phyloP scores from a whole-genome alignment of 805 yeast species.

The Wickerhamiella cacticola region DNA sequence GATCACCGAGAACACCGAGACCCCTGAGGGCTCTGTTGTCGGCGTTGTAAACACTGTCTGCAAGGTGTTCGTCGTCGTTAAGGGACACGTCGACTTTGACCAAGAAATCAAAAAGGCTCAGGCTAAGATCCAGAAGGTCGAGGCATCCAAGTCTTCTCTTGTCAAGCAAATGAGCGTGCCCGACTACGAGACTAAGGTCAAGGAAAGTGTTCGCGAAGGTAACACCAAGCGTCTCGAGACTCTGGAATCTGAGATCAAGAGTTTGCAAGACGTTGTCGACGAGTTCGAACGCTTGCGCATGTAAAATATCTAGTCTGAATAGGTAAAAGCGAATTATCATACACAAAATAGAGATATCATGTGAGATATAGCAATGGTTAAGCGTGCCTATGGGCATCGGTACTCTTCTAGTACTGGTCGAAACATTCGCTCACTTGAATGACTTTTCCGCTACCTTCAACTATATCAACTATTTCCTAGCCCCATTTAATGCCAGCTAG shows the following conservation, averaged over 20 bases:
- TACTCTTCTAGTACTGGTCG: no score
- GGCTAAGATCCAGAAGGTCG: conserved; percentile 59
- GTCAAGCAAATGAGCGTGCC: conserved; percentile 56
- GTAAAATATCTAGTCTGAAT: neutral
- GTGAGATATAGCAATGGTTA: no score
- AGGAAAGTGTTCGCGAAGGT: conserved; percentile 64
- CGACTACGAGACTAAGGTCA: conserved; percentile 81
- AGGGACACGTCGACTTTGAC: conserved; percentile 89
- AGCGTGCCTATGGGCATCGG: no score
- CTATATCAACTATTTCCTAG: no score
- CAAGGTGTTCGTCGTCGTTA: conserved; percentile 80
- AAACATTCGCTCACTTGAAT: no score
- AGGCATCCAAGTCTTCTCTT: conserved; percentile 46
- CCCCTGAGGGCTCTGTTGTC: conserved; percentile 86
- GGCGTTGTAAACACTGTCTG: conserved; percentile 69
- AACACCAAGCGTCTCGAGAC: conserved; percentile 58
- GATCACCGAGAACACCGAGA: conserved; percentile 46
- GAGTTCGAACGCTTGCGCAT: conserved; percentile 45
- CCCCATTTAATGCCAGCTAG: no score
- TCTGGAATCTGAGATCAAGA: conserved; percentile 75
- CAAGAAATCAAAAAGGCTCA: conserved; percentile 76
- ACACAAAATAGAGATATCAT: no score
- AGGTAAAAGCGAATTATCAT: no score
- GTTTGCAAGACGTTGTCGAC: conserved; percentile 72
- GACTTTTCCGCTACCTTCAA: no score